Evolutionary conservation across 2,329 filamentous ascomycete species (phyloP), one percentile per base, ranked within the genome.

Genomic region (Ceratocystis destructans): DNA sequence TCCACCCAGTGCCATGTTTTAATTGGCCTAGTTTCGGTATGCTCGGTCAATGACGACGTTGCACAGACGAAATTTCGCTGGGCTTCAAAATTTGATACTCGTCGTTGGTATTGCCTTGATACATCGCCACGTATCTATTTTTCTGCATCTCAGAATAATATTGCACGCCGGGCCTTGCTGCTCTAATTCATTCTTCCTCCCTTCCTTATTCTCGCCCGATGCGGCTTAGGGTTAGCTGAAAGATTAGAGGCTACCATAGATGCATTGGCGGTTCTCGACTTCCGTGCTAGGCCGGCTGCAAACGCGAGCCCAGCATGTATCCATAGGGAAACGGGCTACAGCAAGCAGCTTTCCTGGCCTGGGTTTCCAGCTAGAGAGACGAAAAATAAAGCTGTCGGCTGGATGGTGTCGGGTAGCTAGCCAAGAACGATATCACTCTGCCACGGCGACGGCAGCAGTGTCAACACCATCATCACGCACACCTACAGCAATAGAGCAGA

Each of bases 401-500:
- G 53, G 37, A 4, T 68, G 67, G 67, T 68, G 67, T 61, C 37
- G 50, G 8, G 20, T 20, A 12, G 28, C 65, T 1, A 50, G 31
- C 4, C 64, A 66, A 20, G n/a, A 53, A 8, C 50, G 64, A 12
- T 66, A 66, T 53, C 28, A 57, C 33, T 57, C 53, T 31, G 66
- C 53, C n/a, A 59, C 33, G n/a, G 67, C 64, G 10, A 66, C 61
- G 5, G 64, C 67, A 15, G 31, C 67, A 8, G 67, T 68, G 15
- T 62, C 46, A 5, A 68, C 67, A 6, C 67, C 67, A 10, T 28
- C 67, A 2, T 66, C 67, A 28, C 67, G 67, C 15, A 68, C 67
- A 6, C 64, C 67, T 41, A 53, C 48, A 7, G 64, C 67, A 25
- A 68, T 84, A 65, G 81, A 84, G 71, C 74, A 76, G 55, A 82